Conservation (phyloP, 2,329 filamentous ascomycete species). For the Aspergillus quadrilineatus region DNA sequence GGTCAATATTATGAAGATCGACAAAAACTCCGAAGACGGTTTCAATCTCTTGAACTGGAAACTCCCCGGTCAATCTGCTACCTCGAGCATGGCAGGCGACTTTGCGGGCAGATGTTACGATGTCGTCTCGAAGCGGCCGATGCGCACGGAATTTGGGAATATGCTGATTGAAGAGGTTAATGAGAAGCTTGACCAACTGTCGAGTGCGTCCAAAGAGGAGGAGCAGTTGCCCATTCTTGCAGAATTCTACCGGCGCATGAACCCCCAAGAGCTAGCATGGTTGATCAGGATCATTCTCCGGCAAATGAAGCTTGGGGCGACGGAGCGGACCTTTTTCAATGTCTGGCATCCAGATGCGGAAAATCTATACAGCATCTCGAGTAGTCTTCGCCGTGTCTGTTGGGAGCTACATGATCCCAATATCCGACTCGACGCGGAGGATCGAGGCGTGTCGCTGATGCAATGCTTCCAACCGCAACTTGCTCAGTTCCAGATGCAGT, state of each 20-base stretch:
- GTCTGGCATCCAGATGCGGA: conserved; percentile 79
- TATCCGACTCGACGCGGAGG: conserved; percentile 70
- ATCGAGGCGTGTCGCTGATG: conserved; percentile 77
- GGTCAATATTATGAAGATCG: conserved; percentile 90
- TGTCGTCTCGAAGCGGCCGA: conserved; percentile 77
- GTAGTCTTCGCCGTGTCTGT: conserved; percentile 83
- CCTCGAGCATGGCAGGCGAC: conserved; percentile 73
- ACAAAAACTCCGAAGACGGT: conserved; percentile 85
- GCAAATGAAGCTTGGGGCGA: conserved; percentile 72
- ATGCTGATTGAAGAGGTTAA: conserved; percentile 92
- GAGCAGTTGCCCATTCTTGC: conserved; percentile 79
- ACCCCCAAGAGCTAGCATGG: conserved; percentile 90
- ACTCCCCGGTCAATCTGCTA: conserved; percentile 67
- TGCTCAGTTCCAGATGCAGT: conserved; percentile 84
- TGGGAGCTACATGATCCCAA: conserved; percentile 83
- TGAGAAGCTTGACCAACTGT: conserved; percentile 73
- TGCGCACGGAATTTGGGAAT: conserved; percentile 69
- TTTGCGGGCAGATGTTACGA: conserved; percentile 89
- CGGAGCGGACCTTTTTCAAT: conserved; percentile 83
- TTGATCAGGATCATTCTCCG: conserved; percentile 88
- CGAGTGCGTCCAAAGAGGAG: conserved; percentile 73
- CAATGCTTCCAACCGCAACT: conserved; percentile 96
- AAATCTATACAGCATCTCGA: conserved; percentile 82
- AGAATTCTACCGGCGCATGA: conserved; percentile 86
- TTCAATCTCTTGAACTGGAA: conserved; percentile 90